Evolutionary conservation across 2,329 filamentous ascomycete genomes (phyloP), one percentile per base, ranked within the genome.

Genomic region (Ilyonectria destructans): DNA sequence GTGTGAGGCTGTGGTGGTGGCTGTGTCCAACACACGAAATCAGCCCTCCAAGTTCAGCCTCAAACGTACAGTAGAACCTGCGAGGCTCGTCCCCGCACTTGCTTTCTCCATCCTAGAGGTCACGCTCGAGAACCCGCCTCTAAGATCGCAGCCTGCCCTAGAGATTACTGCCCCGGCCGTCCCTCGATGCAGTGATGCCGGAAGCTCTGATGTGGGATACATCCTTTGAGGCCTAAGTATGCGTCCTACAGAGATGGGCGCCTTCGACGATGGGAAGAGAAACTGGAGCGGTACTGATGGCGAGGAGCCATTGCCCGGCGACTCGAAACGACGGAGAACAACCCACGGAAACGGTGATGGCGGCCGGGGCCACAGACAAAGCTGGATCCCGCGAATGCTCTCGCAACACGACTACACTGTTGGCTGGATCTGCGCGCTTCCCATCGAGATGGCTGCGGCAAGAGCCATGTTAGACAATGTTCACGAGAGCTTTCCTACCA

Each of bases 351-450:
- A 13, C 33, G 52, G 40, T 1, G 26, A 56, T 29, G 13, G n/a
- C 52, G 33, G 33, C 19, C 23, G n/a, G 33, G 19, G 19, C 17
- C 21, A 13, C 12, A 26, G n/a, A 56, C 37, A 45, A 45, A 26
- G 15, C 21, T 12, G 4, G 8, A 46, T 17, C 15, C 37, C 15
- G 15, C 13, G 15, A 45, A 17, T 23, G 15, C 21, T 29, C 21
- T 45, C 56, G 15, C 43, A 48, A 12, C 6, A 19, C 29, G 61
- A 65, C 8, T 72, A 72, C 23, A 68, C 61, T 1, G 48, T 72
- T 8, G 71, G 52, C 6, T 73, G 68, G 71, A 68, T 73, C 3
- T 73, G 68, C 26, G 69, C 71, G 0, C 71, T 73, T 2, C 49
- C 51, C 1, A 59, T 69, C 1, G 71, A 73, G 49, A n/a, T 72